Conservation (phyloP, 116 monocot species). For the Iris pallida region DNA sequence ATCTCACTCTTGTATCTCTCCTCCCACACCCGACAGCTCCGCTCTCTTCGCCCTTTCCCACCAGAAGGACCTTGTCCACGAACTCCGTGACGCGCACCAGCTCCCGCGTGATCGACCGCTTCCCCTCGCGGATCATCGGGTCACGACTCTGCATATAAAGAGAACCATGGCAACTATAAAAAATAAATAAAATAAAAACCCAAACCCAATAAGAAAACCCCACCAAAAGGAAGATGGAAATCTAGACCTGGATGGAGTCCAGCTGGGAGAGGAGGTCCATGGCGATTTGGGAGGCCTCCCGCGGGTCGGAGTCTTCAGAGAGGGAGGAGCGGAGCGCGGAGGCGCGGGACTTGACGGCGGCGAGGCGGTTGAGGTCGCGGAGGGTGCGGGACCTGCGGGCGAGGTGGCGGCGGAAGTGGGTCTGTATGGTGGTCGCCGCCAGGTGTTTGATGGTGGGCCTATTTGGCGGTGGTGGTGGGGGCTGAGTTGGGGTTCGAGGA, state of each 20-base stretch:
- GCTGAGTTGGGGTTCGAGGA: background rate
- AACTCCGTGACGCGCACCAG: slow-evolving; percentile 51
- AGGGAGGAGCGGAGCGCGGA: slow-evolving; percentile 39
- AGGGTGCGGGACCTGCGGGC: slow-evolving; percentile 66
- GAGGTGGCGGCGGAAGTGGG: slow-evolving; percentile 60
- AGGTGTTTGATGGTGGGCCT: slow-evolving; percentile 30
- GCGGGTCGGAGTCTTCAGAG: slow-evolving; percentile 21
- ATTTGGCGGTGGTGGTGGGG: background rate
- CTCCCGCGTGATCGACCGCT: slow-evolving; percentile 51
- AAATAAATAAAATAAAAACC: no score
- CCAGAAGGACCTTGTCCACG: slow-evolving; percentile 35
- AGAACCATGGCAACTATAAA: background rate
- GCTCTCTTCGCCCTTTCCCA: slow-evolving; percentile 15
- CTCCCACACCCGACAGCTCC: background rate
- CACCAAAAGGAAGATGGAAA: background rate
- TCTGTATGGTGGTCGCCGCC: slow-evolving; percentile 77
- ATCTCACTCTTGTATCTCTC: slow-evolving; percentile 38
- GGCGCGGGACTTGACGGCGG: slow-evolving; percentile 54
- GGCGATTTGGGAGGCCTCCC: slow-evolving; percentile 30
- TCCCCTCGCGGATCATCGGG: slow-evolving; percentile 68
- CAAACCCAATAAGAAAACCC: background rate
- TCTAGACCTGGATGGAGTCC: slow-evolving; percentile 61
- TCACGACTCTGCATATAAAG: slow-evolving; percentile 44
- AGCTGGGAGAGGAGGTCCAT: slow-evolving; percentile 64
- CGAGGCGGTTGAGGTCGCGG: slow-evolving; percentile 62